Evolutionary conservation across 768 basidiomycete genomes (phyloP).

Genomic region (Dictyophora rubrovolvata): DNA sequence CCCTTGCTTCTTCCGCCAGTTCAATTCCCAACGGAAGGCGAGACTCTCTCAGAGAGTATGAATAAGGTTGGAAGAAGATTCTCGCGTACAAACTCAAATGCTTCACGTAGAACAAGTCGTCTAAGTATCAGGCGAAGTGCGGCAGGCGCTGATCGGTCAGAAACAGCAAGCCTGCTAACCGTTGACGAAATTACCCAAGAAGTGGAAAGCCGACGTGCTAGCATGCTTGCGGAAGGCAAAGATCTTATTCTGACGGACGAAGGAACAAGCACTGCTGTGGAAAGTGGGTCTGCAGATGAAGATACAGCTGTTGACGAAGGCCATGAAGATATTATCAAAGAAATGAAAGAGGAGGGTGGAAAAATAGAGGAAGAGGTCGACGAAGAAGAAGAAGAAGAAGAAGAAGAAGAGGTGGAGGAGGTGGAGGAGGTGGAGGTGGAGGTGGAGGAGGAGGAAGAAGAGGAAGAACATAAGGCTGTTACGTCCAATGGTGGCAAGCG

Average conservation of each 20-base stretch:
- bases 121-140: slow-evolving; percentile 64
- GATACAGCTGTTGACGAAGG: slow-evolving; percentile 60
- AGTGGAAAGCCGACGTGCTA: slow-evolving; percentile 57
- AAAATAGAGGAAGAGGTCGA: slow-evolving; percentile 34
- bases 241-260: slow-evolving; percentile 39
- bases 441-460: slow-evolving; percentile 23
- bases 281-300: slow-evolving; percentile 43
- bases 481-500: slow-evolving; percentile 50
- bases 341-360: slow-evolving; percentile 28
- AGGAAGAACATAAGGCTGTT: slow-evolving; percentile 35
- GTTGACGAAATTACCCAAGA: slow-evolving; percentile 98
- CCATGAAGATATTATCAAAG: slow-evolving; percentile 25
- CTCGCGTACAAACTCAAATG: slow-evolving; percentile 38
- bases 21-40: slow-evolving; percentile 47
- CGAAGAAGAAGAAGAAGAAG: slow-evolving; percentile 30
- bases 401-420: slow-evolving; percentile 33
- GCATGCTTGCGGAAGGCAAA: slow-evolving; percentile 22
- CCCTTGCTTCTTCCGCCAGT: slow-evolving; percentile 70
- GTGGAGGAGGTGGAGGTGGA: slow-evolving; percentile 24
- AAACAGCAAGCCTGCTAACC: slow-evolving; percentile 86
- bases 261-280: slow-evolving; percentile 12
- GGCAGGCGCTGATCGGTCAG: slow-evolving; percentile 51
- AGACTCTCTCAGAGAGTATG: slow-evolving; percentile 74
- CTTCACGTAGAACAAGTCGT: slow-evolving; percentile 34
- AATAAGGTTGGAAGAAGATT: slow-evolving; percentile 34